These are phyloP conservation scores for Aspergillus tubingensis DNA, from an alignment of 2,329 filamentous ascomycete genomes.

Conservation along the genomic window DNA sequence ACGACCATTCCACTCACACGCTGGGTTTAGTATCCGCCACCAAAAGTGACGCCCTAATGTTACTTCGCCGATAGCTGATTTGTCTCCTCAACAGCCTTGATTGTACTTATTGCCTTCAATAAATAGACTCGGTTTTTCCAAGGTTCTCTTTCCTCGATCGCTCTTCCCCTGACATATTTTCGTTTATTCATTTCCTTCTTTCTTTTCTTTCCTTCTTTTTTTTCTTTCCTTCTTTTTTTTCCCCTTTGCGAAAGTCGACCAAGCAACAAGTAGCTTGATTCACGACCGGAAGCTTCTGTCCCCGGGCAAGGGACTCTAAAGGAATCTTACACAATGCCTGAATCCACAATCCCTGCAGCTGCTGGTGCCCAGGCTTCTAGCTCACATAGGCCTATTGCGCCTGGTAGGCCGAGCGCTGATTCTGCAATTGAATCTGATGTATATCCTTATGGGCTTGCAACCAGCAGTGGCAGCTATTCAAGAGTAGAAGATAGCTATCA, in stretches of 20 bases:
- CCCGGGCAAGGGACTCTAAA: background rate
- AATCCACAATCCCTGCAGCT: background rate
- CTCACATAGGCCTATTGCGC: constrained; percentile 2
- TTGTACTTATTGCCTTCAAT: background rate
- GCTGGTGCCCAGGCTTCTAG: constrained; percentile 6
- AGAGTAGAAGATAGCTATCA: constrained; percentile 8
- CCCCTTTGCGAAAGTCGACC: background rate
- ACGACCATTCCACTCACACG: background rate
- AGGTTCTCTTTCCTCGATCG: background rate
- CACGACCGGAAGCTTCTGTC: background rate
- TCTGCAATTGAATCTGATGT: constrained; percentile 14
- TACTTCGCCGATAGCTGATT: background rate
- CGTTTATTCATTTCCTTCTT: too few species aligned
- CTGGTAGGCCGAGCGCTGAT: constrained; percentile 4
- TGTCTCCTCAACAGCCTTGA: background rate
- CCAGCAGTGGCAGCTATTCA: constrained; percentile 36
- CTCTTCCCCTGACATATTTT: background rate
- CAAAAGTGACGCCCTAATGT: background rate
- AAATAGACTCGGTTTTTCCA: background rate
- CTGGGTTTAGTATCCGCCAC: background rate
- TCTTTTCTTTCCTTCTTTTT: too few species aligned
- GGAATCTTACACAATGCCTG: constrained; percentile 4
- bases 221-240: too few species aligned
- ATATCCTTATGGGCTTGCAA: constrained; percentile 17
- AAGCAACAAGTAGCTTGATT: background rate